Base-by-base conservation (phyloP, 176 grass and related monocot genomes). In the Oryza glaberrima region DNA sequence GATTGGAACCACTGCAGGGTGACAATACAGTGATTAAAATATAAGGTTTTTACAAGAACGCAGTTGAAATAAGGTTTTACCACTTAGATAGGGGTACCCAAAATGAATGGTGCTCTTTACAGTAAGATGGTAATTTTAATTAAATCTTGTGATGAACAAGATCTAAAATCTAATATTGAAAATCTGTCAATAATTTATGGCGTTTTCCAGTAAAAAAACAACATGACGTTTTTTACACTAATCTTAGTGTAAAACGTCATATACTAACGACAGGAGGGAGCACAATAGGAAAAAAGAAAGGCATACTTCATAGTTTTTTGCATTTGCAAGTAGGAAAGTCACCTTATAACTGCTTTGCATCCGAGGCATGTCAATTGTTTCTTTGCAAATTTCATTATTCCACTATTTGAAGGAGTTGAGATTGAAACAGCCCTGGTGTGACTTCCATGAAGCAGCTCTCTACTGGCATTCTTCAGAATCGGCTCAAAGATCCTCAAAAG, bases 351-450 rank as follows among this genome's bases (percentile, higher is more conserved):
- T 88, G 93, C 93, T 90, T 98, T 98, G 85, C 96, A 98, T 67
- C 96, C 96, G 54, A 98, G 93, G 60, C 96, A 98, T 68, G 89
- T 98, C 47, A 95, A 84, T 87, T 98, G 91, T 82, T 90, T 98
- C 77, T 95, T 95, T 34, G 93, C 96, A 90, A 95, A 98, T 75
- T 94, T 98, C 96, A 98, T 98, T 85, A 98, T 95, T 22, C 96
- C 96, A 48, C 96, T 94, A 65, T 98, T 98, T 81, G 93, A 94
- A 87, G 96, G 96, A 81, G 96, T 98, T 68, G 96, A 98, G 83
- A 95, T 98, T 6, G 93, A 98, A 20, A 98, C 91, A 38, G 96
- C 68, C 92, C 93, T 95, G 58, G 96, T 98, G 79, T 98, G 96
- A 65, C 93, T 95, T 95, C 96, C 96, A 85, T 98, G 96, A 85